Base-by-base conservation (phyloP, 129 eudicot species). In the Flaveria brownii region DNA sequence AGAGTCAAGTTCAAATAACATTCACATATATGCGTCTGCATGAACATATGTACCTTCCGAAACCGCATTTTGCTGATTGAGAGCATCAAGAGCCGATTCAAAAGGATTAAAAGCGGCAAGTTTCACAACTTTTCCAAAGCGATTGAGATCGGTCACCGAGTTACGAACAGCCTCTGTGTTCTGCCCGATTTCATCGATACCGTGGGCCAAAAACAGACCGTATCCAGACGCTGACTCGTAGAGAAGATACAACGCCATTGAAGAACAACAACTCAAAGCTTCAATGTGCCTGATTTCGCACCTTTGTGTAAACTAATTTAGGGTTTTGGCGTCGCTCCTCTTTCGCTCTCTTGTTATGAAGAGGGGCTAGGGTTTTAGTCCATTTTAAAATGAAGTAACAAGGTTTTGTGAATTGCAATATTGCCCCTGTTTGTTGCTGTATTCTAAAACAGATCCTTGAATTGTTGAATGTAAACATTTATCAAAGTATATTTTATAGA, bases 1-100 rank as follows among this genome's bases (percentile, higher is more conserved):
- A 9, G 49, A 69, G 9, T 23, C 60, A 23, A 39, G 22, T 23
- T 20, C 51, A 49, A 66, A 36, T 1, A 76, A 26, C 67, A 76
- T 22, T 1, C 6, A 65, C 41, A 39, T 22, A 54, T 8, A 51
- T 65, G 11, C 33, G n/a, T 39, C 23, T 41, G 14, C 13, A 50
- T 65, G 28, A 3, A 54, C 26, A 77, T 39, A 56, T 9, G 9
- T 83, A 94, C 98, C 98, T 91, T 91, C 97, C 0, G 98, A 94
- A 59, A 94, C 86, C 16, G 98, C 93, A 77, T 87, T 94, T 81
- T 86, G 81, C 64, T 94, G 97, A 72, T 89, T 88, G 42, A 94
- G 97, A 68, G 98, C 96, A 82, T 94, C 97, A 11, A 85, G 87
- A 23, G 97, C 97, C 1, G 97, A 87, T 56, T 86, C 90, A 79